Base-by-base conservation (phyloP, 2,329 filamentous ascomycete genomes). In the Diaporthe australafricana region DNA sequence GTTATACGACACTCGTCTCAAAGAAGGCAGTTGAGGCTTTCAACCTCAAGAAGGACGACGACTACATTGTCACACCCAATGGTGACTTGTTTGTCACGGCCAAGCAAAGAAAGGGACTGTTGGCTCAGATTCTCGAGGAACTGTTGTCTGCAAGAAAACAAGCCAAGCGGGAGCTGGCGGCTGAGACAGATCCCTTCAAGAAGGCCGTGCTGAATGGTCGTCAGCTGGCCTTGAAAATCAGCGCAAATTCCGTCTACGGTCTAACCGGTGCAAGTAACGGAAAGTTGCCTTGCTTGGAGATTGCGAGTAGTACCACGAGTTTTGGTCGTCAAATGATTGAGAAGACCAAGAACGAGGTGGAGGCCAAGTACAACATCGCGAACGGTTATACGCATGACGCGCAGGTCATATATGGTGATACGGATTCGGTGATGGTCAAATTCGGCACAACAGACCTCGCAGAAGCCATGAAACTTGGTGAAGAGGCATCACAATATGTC, bases 311-410 rank as follows among this genome's bases (percentile, higher is more conserved):
- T 83, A 98, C 96, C 17, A 99, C 96, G 1, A 95, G 93, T 85
- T 99, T 98, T 78, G 96, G 96, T 76, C 94, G 96, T 77, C 93
- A 98, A 80, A 99, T 99, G 96, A 99, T 99, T 85, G 96, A 98
- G 82, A 96, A 92, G 84, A 98, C 96, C 0, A 98, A 98, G 82
- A 89, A 93, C n/a, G 96, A 98, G 80, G 96, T 99, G 8, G 96
- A 98, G 83, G 87, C 89, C 50, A 92, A 90, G 76, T 99, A 98
- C 82, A 96, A 90, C 62, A 95, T 98, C 70, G 94, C 94, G 63
- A 98, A 99, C 78, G 96, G 96, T 22, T 99, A 98, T 82, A 91
- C 89, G 1, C 94, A 98, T 80, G 94, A 99, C 81, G 96, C 96
- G 0, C 92, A 98, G 80, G 96, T 99, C 84, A 97, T 99, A 75